Conservation (phyloP, 2,329 filamentous ascomycete genomes). For the Xylariales sp. region DNA sequence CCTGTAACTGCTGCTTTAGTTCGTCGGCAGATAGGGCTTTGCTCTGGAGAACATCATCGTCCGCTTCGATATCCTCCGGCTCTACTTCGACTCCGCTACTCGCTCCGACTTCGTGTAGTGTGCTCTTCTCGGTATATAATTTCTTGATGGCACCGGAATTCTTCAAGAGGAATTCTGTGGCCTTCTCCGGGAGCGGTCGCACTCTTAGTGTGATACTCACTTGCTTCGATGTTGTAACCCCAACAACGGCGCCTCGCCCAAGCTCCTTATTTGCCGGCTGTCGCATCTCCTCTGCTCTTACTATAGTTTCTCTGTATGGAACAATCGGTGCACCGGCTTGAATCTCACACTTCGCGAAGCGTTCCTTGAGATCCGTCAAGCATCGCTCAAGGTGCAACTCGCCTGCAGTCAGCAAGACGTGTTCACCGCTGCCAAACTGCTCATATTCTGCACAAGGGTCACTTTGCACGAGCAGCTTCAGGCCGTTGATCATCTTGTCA, state of each 20-base stretch:
- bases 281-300: slow-evolving; percentile 86
- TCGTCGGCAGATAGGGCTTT: slow-evolving; percentile 67
- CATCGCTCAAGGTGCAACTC: slow-evolving; percentile 93
- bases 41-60: slow-evolving; percentile 54
- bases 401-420: slow-evolving; percentile 89
- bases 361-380: slow-evolving; percentile 84
- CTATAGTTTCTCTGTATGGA: slow-evolving; percentile 89
- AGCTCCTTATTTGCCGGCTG: slow-evolving; percentile 80
- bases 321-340: slow-evolving; percentile 93
- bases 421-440: slow-evolving; percentile 86
- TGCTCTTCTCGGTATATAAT: slow-evolving; percentile 68
- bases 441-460: slow-evolving; percentile 97
- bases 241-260: slow-evolving; percentile 74
- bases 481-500: slow-evolving; percentile 88
- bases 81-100: slow-evolving; percentile 29
- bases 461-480: slow-evolving; percentile 85
- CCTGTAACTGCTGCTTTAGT: slow-evolving; percentile 68
- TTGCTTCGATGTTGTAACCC: slow-evolving; percentile 79
- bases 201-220: slow-evolving; percentile 74
- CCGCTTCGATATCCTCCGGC: slow-evolving; percentile 39
- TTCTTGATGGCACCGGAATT: slow-evolving; percentile 75
- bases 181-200: slow-evolving; percentile 69
- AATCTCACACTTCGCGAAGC: slow-evolving; percentile 91
- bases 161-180: slow-evolving; percentile 82
- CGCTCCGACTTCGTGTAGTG: slow-evolving; percentile 31